Evolutionary conservation across 78 protist species (phyloP).

Genomic region (Chrysochromulina parva): DNA sequence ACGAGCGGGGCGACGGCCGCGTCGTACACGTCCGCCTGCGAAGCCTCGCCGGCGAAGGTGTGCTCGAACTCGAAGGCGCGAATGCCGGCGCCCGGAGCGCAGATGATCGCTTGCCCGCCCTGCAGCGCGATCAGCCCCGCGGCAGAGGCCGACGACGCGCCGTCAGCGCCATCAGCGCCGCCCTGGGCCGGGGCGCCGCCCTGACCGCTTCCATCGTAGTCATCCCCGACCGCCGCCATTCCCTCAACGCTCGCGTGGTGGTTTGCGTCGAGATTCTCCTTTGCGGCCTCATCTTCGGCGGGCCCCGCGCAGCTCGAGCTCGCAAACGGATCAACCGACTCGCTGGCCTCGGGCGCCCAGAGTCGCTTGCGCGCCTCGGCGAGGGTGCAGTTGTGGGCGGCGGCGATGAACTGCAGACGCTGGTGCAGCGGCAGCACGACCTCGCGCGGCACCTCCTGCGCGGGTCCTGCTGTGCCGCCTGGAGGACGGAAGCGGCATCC

Average conservation of each 20-base stretch:
- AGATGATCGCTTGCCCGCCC: neutral
- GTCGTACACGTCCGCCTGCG: neutral
- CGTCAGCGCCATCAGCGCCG: neutral
- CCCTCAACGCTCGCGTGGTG: neutral
- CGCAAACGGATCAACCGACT: too few species aligned
- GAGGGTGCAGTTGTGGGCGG: neutral
- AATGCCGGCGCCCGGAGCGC: conserved; percentile 7
- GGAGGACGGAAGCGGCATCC: neutral
- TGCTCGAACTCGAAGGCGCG: neutral
- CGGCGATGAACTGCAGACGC: conserved; percentile 6
- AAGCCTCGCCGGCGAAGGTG: neutral
- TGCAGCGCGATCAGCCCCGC: neutral
- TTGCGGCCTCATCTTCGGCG: neutral
- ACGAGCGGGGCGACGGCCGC: neutral
- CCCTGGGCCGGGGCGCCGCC: neutral
- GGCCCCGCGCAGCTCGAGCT: too few species aligned
- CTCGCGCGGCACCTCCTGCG: neutral
- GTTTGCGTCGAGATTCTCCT: neutral
- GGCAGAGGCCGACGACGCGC: neutral
- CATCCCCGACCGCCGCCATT: neutral
- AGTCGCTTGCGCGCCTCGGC: neutral
- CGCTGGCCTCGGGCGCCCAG: too few species aligned
- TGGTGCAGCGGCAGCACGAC: conserved; percentile 36
- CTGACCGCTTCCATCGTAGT: neutral
- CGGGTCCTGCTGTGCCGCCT: neutral